phyloP scores from a whole-genome alignment of 208 protist species.

The Histomonas meleagridis region DNA sequence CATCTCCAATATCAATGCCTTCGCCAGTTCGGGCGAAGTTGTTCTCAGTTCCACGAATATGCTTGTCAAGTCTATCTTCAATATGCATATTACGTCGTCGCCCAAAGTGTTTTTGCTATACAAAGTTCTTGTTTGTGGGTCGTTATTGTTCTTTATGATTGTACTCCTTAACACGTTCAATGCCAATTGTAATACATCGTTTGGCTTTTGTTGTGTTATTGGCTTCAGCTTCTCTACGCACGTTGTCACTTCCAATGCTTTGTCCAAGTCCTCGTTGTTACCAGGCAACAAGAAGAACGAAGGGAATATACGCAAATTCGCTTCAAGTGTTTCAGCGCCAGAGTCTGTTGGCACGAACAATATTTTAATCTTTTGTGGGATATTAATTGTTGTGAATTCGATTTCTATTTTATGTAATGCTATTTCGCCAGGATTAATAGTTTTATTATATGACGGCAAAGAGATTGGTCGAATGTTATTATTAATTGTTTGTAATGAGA shows the following conservation, averaged over 20 bases:
- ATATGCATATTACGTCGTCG: not conserved
- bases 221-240: not conserved
- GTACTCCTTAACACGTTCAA: not conserved
- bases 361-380: not conserved
- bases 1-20: too few relatives aligned
- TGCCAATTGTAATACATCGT: not conserved
- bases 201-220: not conserved
- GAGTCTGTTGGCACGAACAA: not conserved
- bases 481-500: not conserved
- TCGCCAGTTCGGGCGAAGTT: too few relatives aligned
- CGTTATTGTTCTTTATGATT: not conserved
- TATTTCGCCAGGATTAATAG: not conserved
- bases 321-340: conserved; percentile 13
- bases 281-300: not conserved
- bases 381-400: not conserved
- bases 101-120: not conserved
- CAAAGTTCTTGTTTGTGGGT: not conserved
- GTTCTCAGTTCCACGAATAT: not conserved
- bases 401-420: not conserved
- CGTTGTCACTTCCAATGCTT: not conserved
- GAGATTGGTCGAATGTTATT: not conserved
- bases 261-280: not conserved
- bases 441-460: not conserved
- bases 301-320: not conserved
- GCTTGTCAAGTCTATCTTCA: not conserved